A percentile compares a stretch with the other conserved stretches of the same genome.
Evolutionary conservation across 1,139 yeast species (phyloP).

Genomic region (Debaryomyces fabryi): DNA sequence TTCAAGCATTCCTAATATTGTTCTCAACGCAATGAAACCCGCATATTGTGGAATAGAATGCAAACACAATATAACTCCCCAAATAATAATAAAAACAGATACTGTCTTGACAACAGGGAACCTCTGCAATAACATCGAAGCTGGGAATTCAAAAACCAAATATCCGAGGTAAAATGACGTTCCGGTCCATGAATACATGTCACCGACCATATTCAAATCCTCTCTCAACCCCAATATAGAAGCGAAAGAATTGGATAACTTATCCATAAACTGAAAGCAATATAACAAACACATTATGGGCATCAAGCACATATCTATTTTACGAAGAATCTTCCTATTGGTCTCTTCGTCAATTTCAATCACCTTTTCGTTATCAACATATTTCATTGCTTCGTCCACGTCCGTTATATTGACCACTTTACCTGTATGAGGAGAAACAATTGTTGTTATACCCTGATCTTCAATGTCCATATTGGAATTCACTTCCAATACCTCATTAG

Average conservation of each 20-base stretch:
- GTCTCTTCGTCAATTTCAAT: conserved; percentile 18
- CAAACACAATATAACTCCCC: conserved; percentile 30
- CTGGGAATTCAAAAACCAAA: conserved; percentile 48
- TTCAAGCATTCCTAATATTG: conserved; percentile 54
- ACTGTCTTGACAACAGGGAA: conserved; percentile 31
- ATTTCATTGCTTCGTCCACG: conserved; percentile 30
- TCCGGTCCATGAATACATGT: conserved; percentile 56
- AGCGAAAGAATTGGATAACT: conserved; percentile 56
- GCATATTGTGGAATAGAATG: conserved; percentile 29
- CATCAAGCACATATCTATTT: conserved; percentile 54
- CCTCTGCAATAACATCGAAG: conserved; percentile 39
- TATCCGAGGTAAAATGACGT: conserved; percentile 58
- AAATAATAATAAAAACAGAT: conserved; percentile 23
- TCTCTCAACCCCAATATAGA: conserved; percentile 58
- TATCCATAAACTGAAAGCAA: conserved; percentile 64
- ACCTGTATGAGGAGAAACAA: conserved; percentile 30
- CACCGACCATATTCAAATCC: conserved; percentile 50
- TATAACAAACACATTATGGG: conserved; percentile 57
- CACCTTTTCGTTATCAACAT: conserved; percentile 15
- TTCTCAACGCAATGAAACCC: conserved; percentile 29
- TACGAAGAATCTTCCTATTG: conserved; percentile 29
- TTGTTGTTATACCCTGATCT: conserved; percentile 26
- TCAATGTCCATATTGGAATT: not conserved
- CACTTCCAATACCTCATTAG: not conserved
- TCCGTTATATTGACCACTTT: conserved; percentile 23